Evolutionary conservation across 805 yeast genomes (phyloP).

Genomic region (Saccharomycopsis synnaedendra): DNA sequence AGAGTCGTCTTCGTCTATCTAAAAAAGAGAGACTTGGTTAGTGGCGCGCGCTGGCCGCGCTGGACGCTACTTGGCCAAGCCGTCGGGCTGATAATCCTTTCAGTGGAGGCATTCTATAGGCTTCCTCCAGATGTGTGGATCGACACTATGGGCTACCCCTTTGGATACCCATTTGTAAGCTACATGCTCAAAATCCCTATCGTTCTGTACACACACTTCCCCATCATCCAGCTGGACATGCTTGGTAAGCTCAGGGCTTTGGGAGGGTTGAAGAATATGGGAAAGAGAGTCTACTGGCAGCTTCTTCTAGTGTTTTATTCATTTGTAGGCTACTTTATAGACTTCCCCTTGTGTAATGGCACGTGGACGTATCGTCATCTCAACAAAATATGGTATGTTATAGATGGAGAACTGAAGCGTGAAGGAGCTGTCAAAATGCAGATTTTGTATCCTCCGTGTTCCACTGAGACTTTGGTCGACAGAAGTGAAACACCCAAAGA

Average conservation of each 20-base stretch:
- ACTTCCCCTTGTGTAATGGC: conserved; percentile 66
- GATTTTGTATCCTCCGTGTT: conserved; percentile 84
- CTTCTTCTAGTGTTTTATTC: conserved; percentile 52
- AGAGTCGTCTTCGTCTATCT: conserved; percentile 57
- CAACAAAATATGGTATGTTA: conserved; percentile 45
- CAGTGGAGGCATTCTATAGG: conserved; percentile 56
- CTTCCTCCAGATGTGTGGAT: conserved; percentile 83
- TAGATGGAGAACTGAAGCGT: conserved; percentile 15
- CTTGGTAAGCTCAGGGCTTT: conserved; percentile 36
- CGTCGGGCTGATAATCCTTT: conserved; percentile 59
- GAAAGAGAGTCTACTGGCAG: conserved; percentile 62
- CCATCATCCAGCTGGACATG: conserved; percentile 86
- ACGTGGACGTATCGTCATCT: conserved; percentile 88
- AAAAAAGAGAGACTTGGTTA: conserved; percentile 46
- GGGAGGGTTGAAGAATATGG: conserved; percentile 19
- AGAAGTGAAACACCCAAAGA: conserved; percentile 23
- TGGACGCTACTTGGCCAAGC: conserved; percentile 85
- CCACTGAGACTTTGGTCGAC: conserved; percentile 42
- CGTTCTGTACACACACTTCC: conserved; percentile 87
- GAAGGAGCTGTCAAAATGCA: conserved; percentile 24
- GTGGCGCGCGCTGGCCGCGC: conserved; percentile 60
- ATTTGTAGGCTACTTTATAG: conserved; percentile 54
- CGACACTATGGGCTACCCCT: conserved; percentile 93
- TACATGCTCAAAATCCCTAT: conserved; percentile 59
- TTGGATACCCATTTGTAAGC: conserved; percentile 58